Conservation (phyloP, 192 early-diverging fungal genomes). For the Paraglomus brasilianum region DNA sequence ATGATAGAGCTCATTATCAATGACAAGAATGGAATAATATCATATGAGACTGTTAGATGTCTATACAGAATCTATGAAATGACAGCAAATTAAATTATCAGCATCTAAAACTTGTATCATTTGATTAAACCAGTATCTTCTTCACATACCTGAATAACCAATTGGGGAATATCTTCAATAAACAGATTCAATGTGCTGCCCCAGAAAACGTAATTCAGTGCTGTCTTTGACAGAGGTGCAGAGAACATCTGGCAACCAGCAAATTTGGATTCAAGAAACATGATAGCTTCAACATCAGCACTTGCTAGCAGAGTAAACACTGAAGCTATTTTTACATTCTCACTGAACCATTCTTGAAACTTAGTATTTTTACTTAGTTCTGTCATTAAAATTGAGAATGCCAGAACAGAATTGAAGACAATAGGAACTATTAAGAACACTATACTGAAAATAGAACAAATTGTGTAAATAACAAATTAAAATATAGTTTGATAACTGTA, state of each 20-base stretch:
- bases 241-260: conserved; percentile 12
- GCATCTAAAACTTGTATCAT: neutral
- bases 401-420: neutral
- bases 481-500: neutral
- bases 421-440: conserved; percentile 1
- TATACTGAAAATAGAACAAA: neutral
- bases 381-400: conserved; percentile 11
- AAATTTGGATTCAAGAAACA: conserved; percentile 11
- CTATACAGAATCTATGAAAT: neutral
- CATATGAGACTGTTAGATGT: neutral
- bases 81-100: neutral
- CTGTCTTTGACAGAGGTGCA: conserved; percentile 2
- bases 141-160: conserved; percentile 17
- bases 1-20: neutral
- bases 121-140: neutral
- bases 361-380: neutral
- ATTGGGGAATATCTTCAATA: conserved; percentile 25
- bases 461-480: neutral
- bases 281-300: conserved; percentile 21
- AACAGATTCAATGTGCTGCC: conserved; percentile 6
- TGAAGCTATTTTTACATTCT: conserved; percentile 3
- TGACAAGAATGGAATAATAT: conserved; percentile 20
- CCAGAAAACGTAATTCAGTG: conserved; percentile 14
- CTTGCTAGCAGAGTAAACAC: conserved; percentile 11
- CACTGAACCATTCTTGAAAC: conserved; percentile 9